Evolutionary conservation across 1,139 yeast species (phyloP).

Genomic region (Nadsonia starkeyi-henricii): DNA sequence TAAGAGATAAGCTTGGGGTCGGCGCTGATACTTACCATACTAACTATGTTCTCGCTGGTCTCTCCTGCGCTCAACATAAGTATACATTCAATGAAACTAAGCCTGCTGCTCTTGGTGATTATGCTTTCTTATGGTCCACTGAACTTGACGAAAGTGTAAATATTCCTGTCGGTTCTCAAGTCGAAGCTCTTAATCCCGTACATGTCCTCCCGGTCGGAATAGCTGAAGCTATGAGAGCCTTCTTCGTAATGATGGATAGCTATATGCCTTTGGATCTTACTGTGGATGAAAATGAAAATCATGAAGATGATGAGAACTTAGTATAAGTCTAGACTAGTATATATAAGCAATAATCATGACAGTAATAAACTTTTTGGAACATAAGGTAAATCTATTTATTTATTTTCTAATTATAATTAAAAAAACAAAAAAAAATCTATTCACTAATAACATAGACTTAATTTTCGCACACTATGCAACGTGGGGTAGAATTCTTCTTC

Average conservation of each 20-base stretch:
- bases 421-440: too few species aligned
- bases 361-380: neutral
- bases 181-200: neutral
- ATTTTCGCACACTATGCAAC: slow-evolving; percentile 10
- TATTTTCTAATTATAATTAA: neutral
- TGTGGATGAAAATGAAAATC: neutral
- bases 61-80: slow-evolving; percentile 52
- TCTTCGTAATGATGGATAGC: neutral
- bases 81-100: slow-evolving; percentile 22
- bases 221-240: neutral
- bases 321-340: neutral
- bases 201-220: neutral
- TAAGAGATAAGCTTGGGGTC: slow-evolving; percentile 79
- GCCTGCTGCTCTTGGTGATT: neutral
- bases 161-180: neutral
- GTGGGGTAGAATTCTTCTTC: slow-evolving; percentile 10
- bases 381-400: too few species aligned
- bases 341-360: neutral
- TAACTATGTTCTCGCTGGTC: slow-evolving; percentile 68
- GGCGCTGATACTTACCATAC: slow-evolving; percentile 81
- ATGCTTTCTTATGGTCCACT: neutral
- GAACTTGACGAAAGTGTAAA: neutral
- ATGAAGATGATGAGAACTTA: too few species aligned
- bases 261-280: neutral
- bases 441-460: neutral